A percentile compares a stretch with the other conserved stretches of the same genome.
Evolutionary conservation across 345 rosid genomes (phyloP).

Genomic region (Clarkia xantiana): DNA sequence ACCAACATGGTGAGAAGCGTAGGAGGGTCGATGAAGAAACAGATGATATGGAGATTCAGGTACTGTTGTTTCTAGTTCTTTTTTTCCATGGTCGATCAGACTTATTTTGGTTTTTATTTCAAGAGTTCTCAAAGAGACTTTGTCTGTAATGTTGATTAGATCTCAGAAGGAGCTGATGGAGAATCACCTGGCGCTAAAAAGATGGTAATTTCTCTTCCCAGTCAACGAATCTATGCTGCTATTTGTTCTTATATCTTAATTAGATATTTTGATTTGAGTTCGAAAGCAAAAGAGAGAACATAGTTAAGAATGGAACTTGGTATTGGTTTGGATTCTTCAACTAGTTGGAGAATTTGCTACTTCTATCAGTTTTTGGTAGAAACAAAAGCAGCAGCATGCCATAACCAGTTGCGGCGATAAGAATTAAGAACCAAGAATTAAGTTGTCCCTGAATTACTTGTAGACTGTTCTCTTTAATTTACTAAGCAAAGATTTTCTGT

Average conservation of each 20-base stretch:
- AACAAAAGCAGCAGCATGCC: no score
- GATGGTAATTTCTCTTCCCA: constrained; percentile 34
- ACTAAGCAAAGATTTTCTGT: constrained; percentile 6
- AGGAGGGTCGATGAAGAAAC: constrained; percentile 44
- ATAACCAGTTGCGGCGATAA: no score
- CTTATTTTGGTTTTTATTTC: background rate
- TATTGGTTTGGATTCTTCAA: no score
- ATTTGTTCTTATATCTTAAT: background rate
- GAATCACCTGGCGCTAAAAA: constrained; percentile 41
- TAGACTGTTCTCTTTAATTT: background rate
- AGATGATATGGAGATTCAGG: constrained; percentile 28
- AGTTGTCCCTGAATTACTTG: background rate
- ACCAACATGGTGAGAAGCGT: constrained; percentile 61
- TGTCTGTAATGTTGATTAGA: constrained; percentile 17
- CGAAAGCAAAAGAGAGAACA: background rate
- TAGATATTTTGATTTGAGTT: background rate
- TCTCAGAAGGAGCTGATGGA: constrained; percentile 18
- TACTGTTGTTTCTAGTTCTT: constrained; percentile 6
- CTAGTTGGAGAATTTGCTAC: no score
- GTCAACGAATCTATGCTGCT: background rate
- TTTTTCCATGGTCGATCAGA: background rate
- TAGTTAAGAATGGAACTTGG: background rate
- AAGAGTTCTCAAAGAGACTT: background rate
- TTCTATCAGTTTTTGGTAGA: no score
- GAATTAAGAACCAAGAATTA: no score